These are phyloP conservation scores for Zasmidium citrigriseum DNA, from an alignment of 2,329 filamentous ascomycete species.

Conservation along the genomic window DNA sequence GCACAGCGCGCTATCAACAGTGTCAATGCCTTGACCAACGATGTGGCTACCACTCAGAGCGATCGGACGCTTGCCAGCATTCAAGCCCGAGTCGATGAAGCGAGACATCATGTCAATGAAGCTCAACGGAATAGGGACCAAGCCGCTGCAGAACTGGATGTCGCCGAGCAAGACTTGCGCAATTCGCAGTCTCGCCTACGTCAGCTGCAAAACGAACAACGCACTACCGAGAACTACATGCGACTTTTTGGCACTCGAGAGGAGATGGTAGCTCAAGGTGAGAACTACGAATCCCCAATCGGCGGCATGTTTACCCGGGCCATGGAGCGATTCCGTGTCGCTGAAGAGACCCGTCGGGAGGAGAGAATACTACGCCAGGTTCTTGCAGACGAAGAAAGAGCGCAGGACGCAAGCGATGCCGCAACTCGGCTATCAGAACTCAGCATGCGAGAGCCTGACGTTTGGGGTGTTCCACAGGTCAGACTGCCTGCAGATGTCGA, in stretches of 20 bases:
- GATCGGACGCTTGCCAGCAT: slow-evolving; percentile 29
- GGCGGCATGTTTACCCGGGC: slow-evolving; percentile 50
- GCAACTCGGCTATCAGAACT: slow-evolving; percentile 24
- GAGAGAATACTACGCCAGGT: slow-evolving; percentile 35
- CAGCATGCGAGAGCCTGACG: slow-evolving; percentile 24
- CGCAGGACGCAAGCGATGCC: slow-evolving; percentile 23
- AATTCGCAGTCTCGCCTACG: slow-evolving; percentile 33
- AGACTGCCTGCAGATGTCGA: background rate
- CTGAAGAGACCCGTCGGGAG: slow-evolving; percentile 41
- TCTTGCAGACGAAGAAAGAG: slow-evolving; percentile 31
- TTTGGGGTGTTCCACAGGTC: slow-evolving; percentile 34
- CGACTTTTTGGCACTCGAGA: slow-evolving; percentile 50
- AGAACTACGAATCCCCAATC: slow-evolving; percentile 52
- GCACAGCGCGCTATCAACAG: slow-evolving; percentile 26
- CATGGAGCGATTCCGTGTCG: slow-evolving; percentile 44
- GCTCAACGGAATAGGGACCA: slow-evolving; percentile 35
- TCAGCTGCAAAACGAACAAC: slow-evolving; percentile 37
- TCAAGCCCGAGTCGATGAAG: slow-evolving; percentile 33
- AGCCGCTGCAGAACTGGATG: slow-evolving; percentile 35
- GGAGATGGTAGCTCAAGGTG: slow-evolving; percentile 46
- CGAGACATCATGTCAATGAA: slow-evolving; percentile 33
- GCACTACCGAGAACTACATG: slow-evolving; percentile 39
- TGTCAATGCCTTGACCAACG: slow-evolving; percentile 22
- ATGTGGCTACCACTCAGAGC: slow-evolving; percentile 16
- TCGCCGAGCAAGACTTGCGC: slow-evolving; percentile 35